Evolutionary conservation across 352 stramenopile species (phyloP).

Genomic region (Phytophthora citrophthora): DNA sequence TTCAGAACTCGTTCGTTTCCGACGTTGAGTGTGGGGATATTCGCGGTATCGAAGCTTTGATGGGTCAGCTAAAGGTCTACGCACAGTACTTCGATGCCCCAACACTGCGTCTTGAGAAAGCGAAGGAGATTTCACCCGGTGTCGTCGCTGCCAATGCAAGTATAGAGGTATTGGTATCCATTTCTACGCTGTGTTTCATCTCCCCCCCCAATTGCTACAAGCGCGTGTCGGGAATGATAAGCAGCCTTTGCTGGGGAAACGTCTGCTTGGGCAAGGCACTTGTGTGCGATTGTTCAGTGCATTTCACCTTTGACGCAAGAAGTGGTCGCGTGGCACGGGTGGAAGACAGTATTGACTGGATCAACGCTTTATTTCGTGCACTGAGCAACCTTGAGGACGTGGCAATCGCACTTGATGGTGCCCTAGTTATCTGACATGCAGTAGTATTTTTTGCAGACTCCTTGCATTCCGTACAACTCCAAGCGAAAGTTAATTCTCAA

Average conservation of each 20-base stretch:
- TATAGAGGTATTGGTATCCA: background rate
- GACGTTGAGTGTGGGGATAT: background rate
- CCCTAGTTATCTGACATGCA: no score
- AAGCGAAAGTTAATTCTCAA: no score
- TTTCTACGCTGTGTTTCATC: background rate
- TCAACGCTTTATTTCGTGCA: no score
- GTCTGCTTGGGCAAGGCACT: no score
- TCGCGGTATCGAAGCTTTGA: background rate
- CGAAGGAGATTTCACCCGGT: background rate
- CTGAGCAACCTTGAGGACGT: no score
- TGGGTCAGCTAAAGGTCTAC: background rate
- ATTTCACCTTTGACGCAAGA: no score
- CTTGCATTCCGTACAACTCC: no score
- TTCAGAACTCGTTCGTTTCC: background rate
- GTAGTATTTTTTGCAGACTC: no score
- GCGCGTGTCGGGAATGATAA: background rate
- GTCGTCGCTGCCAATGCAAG: background rate
- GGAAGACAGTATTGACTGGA: no score
- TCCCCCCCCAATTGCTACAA: background rate
- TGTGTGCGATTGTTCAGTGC: no score
- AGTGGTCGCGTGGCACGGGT: no score
- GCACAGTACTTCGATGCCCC: background rate
- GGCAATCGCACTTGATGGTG: no score
- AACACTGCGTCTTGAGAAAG: background rate
- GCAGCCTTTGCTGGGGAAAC: background rate